Evolutionary conservation across 306 rosid species (phyloP).

Genomic region (Trichosanthes cucumerina): DNA sequence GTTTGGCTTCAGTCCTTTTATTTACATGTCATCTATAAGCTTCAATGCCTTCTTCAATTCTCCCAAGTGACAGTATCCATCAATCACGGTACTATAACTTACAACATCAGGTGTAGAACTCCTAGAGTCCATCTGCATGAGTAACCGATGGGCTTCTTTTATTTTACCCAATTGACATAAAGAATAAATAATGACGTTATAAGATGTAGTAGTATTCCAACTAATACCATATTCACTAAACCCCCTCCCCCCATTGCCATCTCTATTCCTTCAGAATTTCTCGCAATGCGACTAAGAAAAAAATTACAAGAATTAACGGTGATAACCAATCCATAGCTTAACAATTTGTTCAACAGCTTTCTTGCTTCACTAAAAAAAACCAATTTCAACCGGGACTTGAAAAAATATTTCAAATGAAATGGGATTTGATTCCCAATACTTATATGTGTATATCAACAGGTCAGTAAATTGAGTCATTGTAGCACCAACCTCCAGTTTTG

Average conservation of each 20-base stretch:
- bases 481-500: conserved; percentile 24
- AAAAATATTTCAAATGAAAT: conserved; percentile 62
- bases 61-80: conserved; percentile 52
- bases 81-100: conserved; percentile 63
- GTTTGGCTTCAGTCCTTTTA: conserved; percentile 51
- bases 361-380: conserved; percentile 48
- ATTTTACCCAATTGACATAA: conserved; percentile 54
- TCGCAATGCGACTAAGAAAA: conserved; percentile 40
- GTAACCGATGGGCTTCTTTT: conserved; percentile 63
- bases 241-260: conserved; percentile 38
- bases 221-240: conserved; percentile 60
- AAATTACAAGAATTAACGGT: conserved; percentile 73
- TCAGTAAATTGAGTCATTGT: conserved; percentile 36
- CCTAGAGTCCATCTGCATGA: conserved; percentile 56
- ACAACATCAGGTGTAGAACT: conserved; percentile 61
- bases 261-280: conserved; percentile 28
- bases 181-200: conserved; percentile 50
- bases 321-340: conserved; percentile 47
- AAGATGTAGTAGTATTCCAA: conserved; percentile 54
- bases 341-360: conserved; percentile 45
- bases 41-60: conserved; percentile 48
- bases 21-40: conserved; percentile 59
- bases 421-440: conserved; percentile 76
- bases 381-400: conserved; percentile 63
- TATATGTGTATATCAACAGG: conserved; percentile 64